Percentiles rank a stretch among this genome's conserved stretches.
Conservation (phyloP, 345 rosid genomes). For the Sapria himalayana region DNA sequence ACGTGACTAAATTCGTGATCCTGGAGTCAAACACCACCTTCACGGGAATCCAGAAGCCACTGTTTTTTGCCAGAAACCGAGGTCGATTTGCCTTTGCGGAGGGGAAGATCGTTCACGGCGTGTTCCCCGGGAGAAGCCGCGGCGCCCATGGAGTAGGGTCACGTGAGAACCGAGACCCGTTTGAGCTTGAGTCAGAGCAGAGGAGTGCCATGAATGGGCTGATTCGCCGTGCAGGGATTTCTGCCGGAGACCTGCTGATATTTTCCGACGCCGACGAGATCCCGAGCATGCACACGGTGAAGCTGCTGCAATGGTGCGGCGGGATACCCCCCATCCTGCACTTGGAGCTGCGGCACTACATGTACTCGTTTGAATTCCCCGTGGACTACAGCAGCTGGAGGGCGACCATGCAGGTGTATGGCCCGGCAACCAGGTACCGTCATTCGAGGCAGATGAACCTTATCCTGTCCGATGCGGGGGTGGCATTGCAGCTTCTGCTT, state of each 20-base stretch:
- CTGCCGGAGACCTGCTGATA: constrained; percentile 45
- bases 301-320: constrained; percentile 63
- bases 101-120: constrained; percentile 40
- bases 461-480: constrained; percentile 66
- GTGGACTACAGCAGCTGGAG: constrained; percentile 87
- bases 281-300: constrained; percentile 67
- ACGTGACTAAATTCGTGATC: constrained; percentile 46
- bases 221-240: constrained; percentile 37
- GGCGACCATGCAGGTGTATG: constrained; percentile 32
- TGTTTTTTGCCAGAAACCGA: constrained; percentile 29
- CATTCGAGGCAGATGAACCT: constrained; percentile 52
- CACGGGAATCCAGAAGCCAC: constrained; percentile 76
- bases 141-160: constrained; percentile 17
- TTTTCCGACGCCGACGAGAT: constrained; percentile 78
- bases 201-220: constrained; percentile 44
- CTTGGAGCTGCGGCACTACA: constrained; percentile 53
- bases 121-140: constrained; percentile 27
- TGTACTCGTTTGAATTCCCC: constrained; percentile 82
- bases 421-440: constrained; percentile 32
- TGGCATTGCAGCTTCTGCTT: constrained; percentile 97
- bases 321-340: constrained; percentile 50
- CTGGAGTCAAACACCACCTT: constrained; percentile 77
- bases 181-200: constrained; percentile 41
- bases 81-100: constrained; percentile 37
- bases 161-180: too few relatives aligned